Percentiles rank a stretch among this genome's conserved stretches.
Evolutionary conservation across 1,284 basidiomycete species (phyloP).

Genomic region (Malassezia furfur): DNA sequence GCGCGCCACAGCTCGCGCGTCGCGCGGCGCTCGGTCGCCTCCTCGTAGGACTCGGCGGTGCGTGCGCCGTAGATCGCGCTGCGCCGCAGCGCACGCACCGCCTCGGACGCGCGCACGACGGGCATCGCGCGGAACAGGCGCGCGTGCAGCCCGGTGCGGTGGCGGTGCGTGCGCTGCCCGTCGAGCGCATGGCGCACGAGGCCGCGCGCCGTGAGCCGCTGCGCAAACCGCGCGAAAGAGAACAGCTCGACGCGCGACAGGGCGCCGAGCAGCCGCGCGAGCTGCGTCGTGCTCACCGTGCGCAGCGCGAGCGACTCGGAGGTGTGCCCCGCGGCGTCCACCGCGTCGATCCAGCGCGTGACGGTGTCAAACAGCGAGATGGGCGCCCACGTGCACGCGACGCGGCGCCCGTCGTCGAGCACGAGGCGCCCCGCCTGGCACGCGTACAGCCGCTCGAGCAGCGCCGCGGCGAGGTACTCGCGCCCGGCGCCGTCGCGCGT

Average conservation of each 20-base stretch:
- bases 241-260: conserved; percentile 67
- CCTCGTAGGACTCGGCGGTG: conserved; percentile 39
- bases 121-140: conserved; percentile 38
- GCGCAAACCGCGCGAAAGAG: conserved; percentile 73
- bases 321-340: background rate
- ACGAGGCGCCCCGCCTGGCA: conserved; percentile 10
- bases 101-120: conserved; percentile 22
- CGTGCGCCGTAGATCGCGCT: conserved; percentile 42
- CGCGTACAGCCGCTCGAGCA: conserved; percentile 2
- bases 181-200: conserved; percentile 10
- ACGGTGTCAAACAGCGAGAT: conserved; percentile 2
- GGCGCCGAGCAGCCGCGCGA: conserved; percentile 55
- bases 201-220: conserved; percentile 71
- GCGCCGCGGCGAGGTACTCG: background rate
- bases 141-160: conserved; percentile 21
- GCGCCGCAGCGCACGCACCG: conserved; percentile 31
- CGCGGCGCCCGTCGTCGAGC: conserved; percentile 3
- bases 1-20: conserved; percentile 23
- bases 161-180: background rate
- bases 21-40: conserved; percentile 38
- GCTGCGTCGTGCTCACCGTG: background rate
- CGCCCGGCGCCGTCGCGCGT: background rate
- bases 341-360: conserved; percentile 8
- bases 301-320: background rate
- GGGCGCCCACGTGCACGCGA: conserved; percentile 7